phyloP scores from a whole-genome alignment of 2,329 filamentous ascomycete genomes.

The Tolypocladium sp. region DNA sequence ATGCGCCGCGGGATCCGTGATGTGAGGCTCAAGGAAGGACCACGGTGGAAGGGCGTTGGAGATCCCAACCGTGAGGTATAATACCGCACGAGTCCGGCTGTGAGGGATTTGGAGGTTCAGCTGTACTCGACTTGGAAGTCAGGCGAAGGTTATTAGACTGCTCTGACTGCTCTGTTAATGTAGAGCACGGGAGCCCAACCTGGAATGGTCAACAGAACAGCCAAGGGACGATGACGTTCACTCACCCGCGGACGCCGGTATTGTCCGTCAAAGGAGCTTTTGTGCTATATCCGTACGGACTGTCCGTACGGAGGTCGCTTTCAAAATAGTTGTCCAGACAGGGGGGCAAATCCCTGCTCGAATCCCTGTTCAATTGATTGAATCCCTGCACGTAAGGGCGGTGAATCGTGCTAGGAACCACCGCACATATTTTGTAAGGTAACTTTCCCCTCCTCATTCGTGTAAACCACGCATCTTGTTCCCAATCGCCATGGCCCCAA shows the following conservation, averaged over 20 bases:
- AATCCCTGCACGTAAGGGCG: too few relatives aligned
- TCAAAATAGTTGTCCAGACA: too few relatives aligned
- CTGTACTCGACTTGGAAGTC: not conserved
- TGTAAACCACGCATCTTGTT: too few relatives aligned
- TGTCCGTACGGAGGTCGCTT: too few relatives aligned
- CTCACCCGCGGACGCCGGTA: not conserved
- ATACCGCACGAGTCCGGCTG: not conserved
- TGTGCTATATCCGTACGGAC: too few relatives aligned
- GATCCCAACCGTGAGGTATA: not conserved
- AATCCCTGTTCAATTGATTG: too few relatives aligned
- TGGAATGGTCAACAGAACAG: not conserved
- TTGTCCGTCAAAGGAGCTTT: not conserved
- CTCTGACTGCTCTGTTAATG: not conserved
- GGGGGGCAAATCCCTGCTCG: too few relatives aligned
- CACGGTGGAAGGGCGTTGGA: not conserved
- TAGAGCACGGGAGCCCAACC: not conserved
- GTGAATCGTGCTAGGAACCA: too few relatives aligned
- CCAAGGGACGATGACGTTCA: not conserved
- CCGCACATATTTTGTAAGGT: too few relatives aligned
- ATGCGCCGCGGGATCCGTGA: not conserved
- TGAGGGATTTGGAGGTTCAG: not conserved
- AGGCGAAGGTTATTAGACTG: not conserved
- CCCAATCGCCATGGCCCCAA: too few relatives aligned
- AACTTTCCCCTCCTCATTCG: too few relatives aligned
- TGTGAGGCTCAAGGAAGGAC: not conserved